phyloP scores from a whole-genome alignment of 495 filamentous ascomycete genomes.

The Penicillium daleae region DNA sequence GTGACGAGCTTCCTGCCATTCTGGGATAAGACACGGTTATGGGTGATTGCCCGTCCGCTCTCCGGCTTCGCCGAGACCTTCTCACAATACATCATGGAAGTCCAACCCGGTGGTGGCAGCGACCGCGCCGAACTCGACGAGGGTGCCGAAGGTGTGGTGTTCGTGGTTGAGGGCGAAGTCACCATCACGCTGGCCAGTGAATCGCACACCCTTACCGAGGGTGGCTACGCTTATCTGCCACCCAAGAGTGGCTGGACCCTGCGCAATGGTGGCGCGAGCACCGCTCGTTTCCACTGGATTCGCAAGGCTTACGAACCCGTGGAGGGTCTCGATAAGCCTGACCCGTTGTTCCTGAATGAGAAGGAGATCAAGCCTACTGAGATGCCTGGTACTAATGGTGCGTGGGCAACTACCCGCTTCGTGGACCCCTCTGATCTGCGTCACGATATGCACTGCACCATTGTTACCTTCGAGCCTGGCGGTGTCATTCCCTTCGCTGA shows the following conservation, averaged over 20 bases:
- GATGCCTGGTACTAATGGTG: conserved; percentile 32
- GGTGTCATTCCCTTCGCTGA: conserved; percentile 33
- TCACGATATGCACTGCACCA: conserved; percentile 36
- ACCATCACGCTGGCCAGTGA: conserved; percentile 23
- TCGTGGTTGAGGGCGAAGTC: conserved; percentile 32
- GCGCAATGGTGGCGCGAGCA: conserved; percentile 23
- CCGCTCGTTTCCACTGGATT: conserved; percentile 35
- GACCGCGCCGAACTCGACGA: conserved; percentile 29
- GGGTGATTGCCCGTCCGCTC: conserved; percentile 33
- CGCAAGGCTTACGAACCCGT: conserved; percentile 33
- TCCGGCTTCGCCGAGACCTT: conserved; percentile 36
- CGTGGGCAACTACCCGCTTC: conserved; percentile 34
- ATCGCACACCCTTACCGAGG: conserved; percentile 28
- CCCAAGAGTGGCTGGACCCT: conserved; percentile 32
- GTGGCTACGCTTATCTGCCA: conserved; percentile 32
- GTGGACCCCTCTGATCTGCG: conserved; percentile 32
- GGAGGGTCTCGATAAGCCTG: conserved; percentile 26
- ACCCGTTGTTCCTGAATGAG: conserved; percentile 32
- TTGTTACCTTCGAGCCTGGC: conserved; percentile 34
- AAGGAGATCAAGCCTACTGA: conserved; percentile 28
- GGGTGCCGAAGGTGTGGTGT: conserved; percentile 26
- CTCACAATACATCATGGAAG: conserved; percentile 38
- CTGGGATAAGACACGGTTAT: conserved; percentile 33
- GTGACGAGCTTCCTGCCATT: conserved; percentile 34
- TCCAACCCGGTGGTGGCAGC: conserved; percentile 30